These are phyloP conservation scores for Solanum hybrid DNA, from an alignment of 305 asterid species.

Conservation along the genomic window DNA sequence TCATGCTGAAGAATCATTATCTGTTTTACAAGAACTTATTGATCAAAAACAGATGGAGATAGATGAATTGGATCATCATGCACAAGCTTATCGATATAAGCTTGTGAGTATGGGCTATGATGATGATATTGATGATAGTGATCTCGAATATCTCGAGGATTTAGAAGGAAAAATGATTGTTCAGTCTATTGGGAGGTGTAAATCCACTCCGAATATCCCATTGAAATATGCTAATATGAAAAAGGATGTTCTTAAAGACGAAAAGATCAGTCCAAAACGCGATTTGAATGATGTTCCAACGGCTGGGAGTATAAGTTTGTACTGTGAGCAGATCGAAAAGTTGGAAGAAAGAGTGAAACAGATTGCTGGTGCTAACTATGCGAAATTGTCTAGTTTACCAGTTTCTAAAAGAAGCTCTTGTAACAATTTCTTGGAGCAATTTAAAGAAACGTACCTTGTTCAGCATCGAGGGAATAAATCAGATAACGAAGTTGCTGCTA, in stretches of 20 bases:
- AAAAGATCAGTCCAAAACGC: constrained; percentile 10
- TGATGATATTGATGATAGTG: constrained; percentile 39
- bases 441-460: constrained; percentile 5
- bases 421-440: constrained; percentile 9
- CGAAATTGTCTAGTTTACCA: constrained; percentile 20
- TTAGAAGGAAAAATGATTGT: constrained; percentile 17
- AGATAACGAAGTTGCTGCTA: not conserved
- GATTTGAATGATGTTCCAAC: constrained; percentile 11
- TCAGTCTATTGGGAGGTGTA: constrained; percentile 37
- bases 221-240: constrained; percentile 12
- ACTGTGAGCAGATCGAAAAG: constrained; percentile 54
- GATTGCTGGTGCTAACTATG: constrained; percentile 39
- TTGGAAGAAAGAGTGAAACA: constrained; percentile 45
- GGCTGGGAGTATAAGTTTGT: constrained; percentile 22
- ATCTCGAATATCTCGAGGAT: constrained; percentile 32
- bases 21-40: constrained; percentile 68
- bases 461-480: constrained; percentile 9
- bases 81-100: constrained; percentile 47
- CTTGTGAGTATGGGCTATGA: constrained; percentile 54
- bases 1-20: constrained; percentile 74
- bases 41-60: constrained; percentile 80
- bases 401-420: constrained; percentile 18
- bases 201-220: constrained; percentile 38
- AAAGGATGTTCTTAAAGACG: constrained; percentile 27
- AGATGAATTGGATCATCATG: constrained; percentile 56